phyloP scores from a whole-genome alignment of 495 filamentous ascomycete genomes.

The Parachaetomium inaequale region DNA sequence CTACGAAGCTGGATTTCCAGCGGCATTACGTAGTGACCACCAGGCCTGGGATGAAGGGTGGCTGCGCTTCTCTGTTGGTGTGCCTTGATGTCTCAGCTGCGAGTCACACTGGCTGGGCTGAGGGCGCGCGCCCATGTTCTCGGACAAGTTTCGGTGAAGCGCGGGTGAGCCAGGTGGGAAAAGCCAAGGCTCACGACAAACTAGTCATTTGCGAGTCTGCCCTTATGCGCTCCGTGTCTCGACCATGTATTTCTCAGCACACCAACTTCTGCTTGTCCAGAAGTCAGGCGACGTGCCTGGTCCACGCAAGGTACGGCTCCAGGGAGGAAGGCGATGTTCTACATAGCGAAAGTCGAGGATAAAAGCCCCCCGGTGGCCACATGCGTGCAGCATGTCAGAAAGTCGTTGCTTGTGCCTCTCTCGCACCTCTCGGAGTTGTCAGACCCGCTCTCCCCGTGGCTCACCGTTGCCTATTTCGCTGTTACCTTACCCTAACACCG shows the following conservation, averaged over 20 bases:
- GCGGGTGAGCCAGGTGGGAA: constrained; percentile 5
- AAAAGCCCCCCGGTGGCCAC: background rate
- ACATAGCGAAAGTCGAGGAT: background rate
- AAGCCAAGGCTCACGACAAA: background rate
- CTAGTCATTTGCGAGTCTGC: background rate
- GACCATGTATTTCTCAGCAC: constrained; percentile 12
- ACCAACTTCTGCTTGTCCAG: constrained; percentile 10
- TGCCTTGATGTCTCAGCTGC: constrained; percentile 35
- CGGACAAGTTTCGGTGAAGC: constrained; percentile 28
- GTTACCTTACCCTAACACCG: background rate
- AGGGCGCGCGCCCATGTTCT: constrained; percentile 10
- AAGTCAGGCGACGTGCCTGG: constrained; percentile 6
- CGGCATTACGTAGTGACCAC: constrained; percentile 15
- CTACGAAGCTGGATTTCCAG: background rate
- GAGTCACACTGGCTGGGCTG: constrained; percentile 30
- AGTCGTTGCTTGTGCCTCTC: background rate
- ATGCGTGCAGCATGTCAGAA: background rate
- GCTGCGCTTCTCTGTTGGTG: constrained; percentile 26
- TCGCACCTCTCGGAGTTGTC: background rate
- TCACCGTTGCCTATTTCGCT: background rate
- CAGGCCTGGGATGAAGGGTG: constrained; percentile 1
- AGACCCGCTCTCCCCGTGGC: constrained; percentile 9
- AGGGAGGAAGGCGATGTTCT: background rate
- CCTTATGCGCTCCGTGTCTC: background rate
- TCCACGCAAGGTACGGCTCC: background rate